A percentile compares a stretch with the other conserved stretches of the same genome.
phyloP scores from a whole-genome alignment of 2,329 filamentous ascomycete genomes.

The Trichoderma gracile region DNA sequence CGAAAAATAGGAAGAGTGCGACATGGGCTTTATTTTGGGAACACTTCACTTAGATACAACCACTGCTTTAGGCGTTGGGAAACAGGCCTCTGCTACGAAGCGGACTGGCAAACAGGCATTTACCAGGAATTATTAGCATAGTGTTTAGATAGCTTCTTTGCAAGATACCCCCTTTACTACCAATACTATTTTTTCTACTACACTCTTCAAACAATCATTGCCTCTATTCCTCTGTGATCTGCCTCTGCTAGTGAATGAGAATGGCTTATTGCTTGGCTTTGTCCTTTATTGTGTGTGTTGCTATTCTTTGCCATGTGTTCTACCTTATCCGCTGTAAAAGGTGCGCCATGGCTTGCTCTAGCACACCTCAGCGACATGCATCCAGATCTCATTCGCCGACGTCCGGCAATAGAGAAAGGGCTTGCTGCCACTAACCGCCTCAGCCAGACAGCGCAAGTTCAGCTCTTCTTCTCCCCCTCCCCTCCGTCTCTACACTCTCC shows the following conservation, averaged over 20 bases:
- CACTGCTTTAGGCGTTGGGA: constrained; percentile 19
- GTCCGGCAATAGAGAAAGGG: neutral
- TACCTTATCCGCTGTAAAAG: constrained; percentile 6
- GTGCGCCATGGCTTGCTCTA: neutral
- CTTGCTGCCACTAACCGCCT: constrained; percentile 11
- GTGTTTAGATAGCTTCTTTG: constrained; percentile 22
- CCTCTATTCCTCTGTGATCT: too few species aligned
- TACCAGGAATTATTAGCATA: constrained; percentile 10
- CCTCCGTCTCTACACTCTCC: too few species aligned
- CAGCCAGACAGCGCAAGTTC: neutral
- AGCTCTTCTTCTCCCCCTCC: neutral
- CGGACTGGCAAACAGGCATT: constrained; percentile 11
- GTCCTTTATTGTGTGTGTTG: neutral
- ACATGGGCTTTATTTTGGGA: neutral
- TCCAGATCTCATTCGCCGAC: neutral
- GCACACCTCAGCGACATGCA: neutral
- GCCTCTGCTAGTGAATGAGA: neutral
- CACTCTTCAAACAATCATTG: neutral
- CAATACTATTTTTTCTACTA: constrained; percentile 1
- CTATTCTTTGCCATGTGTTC: constrained; percentile 11
- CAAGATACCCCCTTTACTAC: constrained; percentile 21
- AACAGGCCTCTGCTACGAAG: constrained; percentile 4
- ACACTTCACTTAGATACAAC: constrained; percentile 5
- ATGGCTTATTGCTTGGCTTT: neutral
- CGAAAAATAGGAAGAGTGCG: constrained; percentile 16